These are phyloP conservation scores for Tarenaya hassleriana DNA, from an alignment of 345 rosid genomes.

Conservation along the genomic window DNA sequence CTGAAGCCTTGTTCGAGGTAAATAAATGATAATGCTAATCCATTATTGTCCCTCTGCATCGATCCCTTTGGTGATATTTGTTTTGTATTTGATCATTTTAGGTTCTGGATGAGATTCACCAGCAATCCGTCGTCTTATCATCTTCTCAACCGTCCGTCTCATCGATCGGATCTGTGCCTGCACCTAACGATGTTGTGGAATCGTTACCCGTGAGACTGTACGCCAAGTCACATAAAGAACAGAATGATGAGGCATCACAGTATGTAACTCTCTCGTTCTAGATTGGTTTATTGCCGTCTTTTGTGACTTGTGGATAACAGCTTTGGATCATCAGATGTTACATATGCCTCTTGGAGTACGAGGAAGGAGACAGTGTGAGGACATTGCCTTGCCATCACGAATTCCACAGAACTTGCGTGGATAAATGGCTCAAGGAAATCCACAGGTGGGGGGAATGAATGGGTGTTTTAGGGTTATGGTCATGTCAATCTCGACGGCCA, in stretches of 20 bases:
- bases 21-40: too few relatives aligned
- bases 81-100: constrained; percentile 26
- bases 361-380: constrained; percentile 82
- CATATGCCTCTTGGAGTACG: constrained; percentile 95
- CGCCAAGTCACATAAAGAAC: constrained; percentile 46
- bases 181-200: constrained; percentile 86
- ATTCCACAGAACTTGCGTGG: constrained; percentile 75
- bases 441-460: too few relatives aligned
- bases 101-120: constrained; percentile 99
- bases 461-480: too few relatives aligned
- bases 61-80: constrained; percentile 28
- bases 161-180: constrained; percentile 90
- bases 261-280: constrained; percentile 28
- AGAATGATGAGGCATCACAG: constrained; percentile 76
- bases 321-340: constrained; percentile 52
- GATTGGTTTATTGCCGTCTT: neutral
- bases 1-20: constrained; percentile 98
- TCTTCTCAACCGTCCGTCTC: constrained; percentile 79
- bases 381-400: constrained; percentile 87
- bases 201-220: constrained; percentile 60
- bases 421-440: constrained; percentile 96
- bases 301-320: neutral
- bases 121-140: constrained; percentile 91
- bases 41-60: too few relatives aligned
- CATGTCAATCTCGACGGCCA: neutral